A percentile compares a stretch with the other conserved stretches of the same genome.
These are phyloP conservation scores for Kodamaea neixiangensis DNA, from an alignment of 805 yeast genomes.

Conservation along the genomic window DNA sequence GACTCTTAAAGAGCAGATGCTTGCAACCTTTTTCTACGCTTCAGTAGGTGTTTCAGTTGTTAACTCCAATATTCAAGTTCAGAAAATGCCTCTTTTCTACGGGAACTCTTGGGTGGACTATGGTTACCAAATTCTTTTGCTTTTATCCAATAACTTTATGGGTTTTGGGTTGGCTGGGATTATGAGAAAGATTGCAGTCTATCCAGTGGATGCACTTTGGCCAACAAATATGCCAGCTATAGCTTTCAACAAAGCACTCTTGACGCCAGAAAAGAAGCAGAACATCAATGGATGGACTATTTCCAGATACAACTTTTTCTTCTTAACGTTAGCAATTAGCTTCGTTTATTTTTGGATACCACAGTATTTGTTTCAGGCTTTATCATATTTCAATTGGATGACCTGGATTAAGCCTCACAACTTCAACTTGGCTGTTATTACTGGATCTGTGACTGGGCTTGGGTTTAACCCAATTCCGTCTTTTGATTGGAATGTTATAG, in stretches of 20 bases:
- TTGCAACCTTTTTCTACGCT: slow-evolving; percentile 49
- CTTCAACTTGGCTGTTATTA: slow-evolving; percentile 23
- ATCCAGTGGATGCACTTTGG: slow-evolving; percentile 57
- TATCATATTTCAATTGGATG: slow-evolving; percentile 32
- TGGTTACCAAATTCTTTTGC: slow-evolving; percentile 28
- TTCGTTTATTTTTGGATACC: slow-evolving; percentile 34
- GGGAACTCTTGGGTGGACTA: slow-evolving; percentile 29
- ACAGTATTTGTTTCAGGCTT: slow-evolving; percentile 25
- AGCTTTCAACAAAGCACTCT: slow-evolving; percentile 30
- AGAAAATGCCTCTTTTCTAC: slow-evolving; percentile 21
- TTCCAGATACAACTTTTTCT: slow-evolving; percentile 25
- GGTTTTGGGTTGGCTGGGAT: slow-evolving; percentile 35
- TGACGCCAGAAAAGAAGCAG: slow-evolving; percentile 27
- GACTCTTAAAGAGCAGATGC: slow-evolving; percentile 65
- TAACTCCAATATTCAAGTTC: slow-evolving; percentile 9
- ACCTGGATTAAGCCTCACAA: slow-evolving; percentile 33
- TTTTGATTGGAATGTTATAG: slow-evolving; percentile 30
- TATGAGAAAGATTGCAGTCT: slow-evolving; percentile 40
- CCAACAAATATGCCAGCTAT: slow-evolving; percentile 37
- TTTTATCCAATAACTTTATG: slow-evolving; percentile 26
- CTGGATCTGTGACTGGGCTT: slow-evolving; percentile 28
- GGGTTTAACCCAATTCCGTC: slow-evolving; percentile 33
- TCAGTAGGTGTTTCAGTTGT: slow-evolving; percentile 31
- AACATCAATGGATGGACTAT: slow-evolving; percentile 35
- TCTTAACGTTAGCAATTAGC: slow-evolving; percentile 16